Conservation (phyloP, 441 rosid species). For the Erodium moschatum region DNA sequence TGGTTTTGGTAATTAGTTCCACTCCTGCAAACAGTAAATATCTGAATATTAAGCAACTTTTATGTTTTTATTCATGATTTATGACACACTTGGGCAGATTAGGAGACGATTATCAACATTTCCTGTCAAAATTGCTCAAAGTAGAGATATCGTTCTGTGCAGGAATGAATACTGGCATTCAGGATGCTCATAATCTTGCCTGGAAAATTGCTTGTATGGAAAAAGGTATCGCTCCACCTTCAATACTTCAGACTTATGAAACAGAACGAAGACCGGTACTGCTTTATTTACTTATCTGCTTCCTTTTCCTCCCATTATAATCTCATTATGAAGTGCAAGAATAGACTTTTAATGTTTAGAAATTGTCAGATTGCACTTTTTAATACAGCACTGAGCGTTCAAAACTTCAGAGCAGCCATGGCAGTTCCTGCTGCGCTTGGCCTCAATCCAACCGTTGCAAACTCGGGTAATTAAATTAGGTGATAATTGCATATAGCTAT, state of each 20-base stretch:
- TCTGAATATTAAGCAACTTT: not conserved
- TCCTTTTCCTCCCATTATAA: constrained; percentile 13
- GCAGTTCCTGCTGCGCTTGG: constrained; percentile 84
- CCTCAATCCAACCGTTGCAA: constrained; percentile 69
- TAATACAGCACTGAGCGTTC: constrained; percentile 71
- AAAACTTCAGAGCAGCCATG: constrained; percentile 90
- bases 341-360: constrained; percentile 24
- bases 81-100: not conserved
- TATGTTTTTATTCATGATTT: not conserved
- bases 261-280: constrained; percentile 80
- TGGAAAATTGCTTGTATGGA: constrained; percentile 76
- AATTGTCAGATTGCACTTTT: constrained; percentile 57
- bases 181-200: constrained; percentile 91
- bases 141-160: constrained; percentile 15
- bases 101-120: not conserved
- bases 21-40: not conserved
- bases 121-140: not conserved
- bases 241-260: constrained; percentile 66
- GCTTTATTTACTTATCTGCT: constrained; percentile 17
- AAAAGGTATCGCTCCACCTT: constrained; percentile 55
- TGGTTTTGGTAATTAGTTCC: constrained; percentile 71
- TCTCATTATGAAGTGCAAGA: constrained; percentile 17
- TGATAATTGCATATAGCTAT: no score
- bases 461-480: constrained; percentile 61
- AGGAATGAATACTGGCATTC: constrained; percentile 98